Evolutionary conservation across 345 rosid species (phyloP).

Genomic region (Boechera retrofracta): DNA sequence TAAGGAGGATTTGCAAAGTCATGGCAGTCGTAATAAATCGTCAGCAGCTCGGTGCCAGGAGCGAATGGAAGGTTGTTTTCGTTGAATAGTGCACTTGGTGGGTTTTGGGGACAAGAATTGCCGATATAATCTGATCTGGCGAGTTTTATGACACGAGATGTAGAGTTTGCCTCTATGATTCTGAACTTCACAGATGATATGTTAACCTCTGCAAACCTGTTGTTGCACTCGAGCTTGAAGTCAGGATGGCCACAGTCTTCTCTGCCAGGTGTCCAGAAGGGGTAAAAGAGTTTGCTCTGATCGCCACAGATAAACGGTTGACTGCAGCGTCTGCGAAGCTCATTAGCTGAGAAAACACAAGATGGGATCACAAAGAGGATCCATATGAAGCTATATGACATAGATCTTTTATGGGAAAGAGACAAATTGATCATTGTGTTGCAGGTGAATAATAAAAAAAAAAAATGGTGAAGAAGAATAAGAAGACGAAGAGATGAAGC

Average conservation of each 20-base stretch:
- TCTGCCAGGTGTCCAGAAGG: no score
- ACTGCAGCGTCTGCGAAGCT: no score
- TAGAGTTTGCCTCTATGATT: conserved; percentile 22
- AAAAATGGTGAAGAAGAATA: conserved; percentile 1
- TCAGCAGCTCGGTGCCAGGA: neutral
- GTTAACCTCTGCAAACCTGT: conserved; percentile 4
- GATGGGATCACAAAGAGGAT: no score
- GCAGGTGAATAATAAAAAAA: neutral
- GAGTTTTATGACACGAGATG: neutral
- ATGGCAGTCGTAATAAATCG: conserved; percentile 38
- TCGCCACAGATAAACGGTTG: no score
- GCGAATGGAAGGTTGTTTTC: neutral
- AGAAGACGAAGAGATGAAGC: conserved; percentile 24
- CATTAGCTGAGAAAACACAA: no score
- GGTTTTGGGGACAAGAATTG: conserved; percentile 33
- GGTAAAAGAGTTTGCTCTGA: no score
- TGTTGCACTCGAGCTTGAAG: conserved; percentile 33
- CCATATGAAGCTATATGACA: no score
- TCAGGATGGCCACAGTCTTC: conserved; percentile 40
- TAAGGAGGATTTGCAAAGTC: neutral
- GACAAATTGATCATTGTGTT: conserved; percentile 30
- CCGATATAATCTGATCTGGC: conserved; percentile 43
- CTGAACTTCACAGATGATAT: conserved; percentile 35
- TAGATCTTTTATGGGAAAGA: neutral
- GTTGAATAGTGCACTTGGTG: neutral